These are phyloP conservation scores for Fusarium citri DNA, from an alignment of 2,329 filamentous ascomycete genomes.

Conservation along the genomic window DNA sequence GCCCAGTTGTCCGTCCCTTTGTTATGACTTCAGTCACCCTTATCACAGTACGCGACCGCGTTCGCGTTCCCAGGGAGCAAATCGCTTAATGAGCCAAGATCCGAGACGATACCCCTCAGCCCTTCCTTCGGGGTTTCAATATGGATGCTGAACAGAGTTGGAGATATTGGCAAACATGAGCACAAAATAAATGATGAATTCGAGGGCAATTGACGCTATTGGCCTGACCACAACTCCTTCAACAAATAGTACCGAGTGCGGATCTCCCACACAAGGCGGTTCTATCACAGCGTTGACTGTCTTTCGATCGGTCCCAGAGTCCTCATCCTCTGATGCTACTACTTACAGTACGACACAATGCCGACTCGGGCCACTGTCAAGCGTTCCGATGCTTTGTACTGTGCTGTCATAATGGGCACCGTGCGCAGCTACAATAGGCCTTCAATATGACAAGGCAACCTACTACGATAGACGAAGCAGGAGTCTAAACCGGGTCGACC, in stretches of 20 bases:
- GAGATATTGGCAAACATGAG: slow-evolving; percentile 33
- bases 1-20: slow-evolving; percentile 36
- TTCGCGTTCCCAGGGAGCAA: slow-evolving; percentile 29
- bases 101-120: slow-evolving; percentile 12
- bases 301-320: not conserved
- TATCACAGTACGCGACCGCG: slow-evolving; percentile 13
- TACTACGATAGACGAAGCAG: slow-evolving; percentile 13
- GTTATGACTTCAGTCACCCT: slow-evolving; percentile 36
- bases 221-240: not conserved
- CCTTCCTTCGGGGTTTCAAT: slow-evolving; percentile 12
- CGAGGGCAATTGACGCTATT: slow-evolving; percentile 34
- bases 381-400: not conserved
- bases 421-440: slow-evolving; percentile 18
- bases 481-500: slow-evolving; percentile 25
- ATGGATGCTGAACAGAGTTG: slow-evolving; percentile 4
- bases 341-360: not conserved
- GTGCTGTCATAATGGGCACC: slow-evolving; percentile 21
- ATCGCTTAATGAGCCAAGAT: slow-evolving; percentile 14
- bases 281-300: not conserved
- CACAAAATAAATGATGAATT: slow-evolving; percentile 26
- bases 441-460: slow-evolving; percentile 4
- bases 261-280: not conserved
- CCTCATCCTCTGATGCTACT: not conserved
- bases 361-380: not conserved
- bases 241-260: not conserved